Percentiles rank a stretch among this genome's conserved stretches.
Conservation (phyloP, 495 filamentous ascomycete species). For the Hypoxylon perforatum region DNA sequence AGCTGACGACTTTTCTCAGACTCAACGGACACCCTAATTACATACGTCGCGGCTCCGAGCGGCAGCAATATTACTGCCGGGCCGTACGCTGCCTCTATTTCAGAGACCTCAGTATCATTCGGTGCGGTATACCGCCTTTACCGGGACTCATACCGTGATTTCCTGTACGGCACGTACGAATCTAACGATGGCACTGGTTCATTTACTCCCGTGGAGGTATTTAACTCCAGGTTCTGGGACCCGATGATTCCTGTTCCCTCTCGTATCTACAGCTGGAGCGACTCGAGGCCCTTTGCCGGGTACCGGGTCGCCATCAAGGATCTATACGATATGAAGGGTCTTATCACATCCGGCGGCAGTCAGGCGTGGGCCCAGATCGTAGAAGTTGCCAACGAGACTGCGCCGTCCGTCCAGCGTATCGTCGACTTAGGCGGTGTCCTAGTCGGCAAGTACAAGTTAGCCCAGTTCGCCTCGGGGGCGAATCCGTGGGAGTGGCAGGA, state of each 20-base stretch:
- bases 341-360: slow-evolving; percentile 64
- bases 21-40: neutral
- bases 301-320: slow-evolving; percentile 64
- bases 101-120: slow-evolving; percentile 44
- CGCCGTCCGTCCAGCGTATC: slow-evolving; percentile 58
- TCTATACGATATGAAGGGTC: slow-evolving; percentile 63
- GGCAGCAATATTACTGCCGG: slow-evolving; percentile 44
- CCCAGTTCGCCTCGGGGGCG: slow-evolving; percentile 64
- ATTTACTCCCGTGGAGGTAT: slow-evolving; percentile 38
- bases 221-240: slow-evolving; percentile 48
- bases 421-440: slow-evolving; percentile 62
- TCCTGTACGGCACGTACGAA: slow-evolving; percentile 51
- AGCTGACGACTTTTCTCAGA: slow-evolving; percentile 1
- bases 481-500: slow-evolving; percentile 64
- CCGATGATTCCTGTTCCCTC: slow-evolving; percentile 57
- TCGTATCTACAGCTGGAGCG: slow-evolving; percentile 53
- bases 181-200: slow-evolving; percentile 50
- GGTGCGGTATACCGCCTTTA: slow-evolving; percentile 60
- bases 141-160: slow-evolving; percentile 58
- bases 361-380: slow-evolving; percentile 60
- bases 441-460: slow-evolving; percentile 64
- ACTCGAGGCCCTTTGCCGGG: slow-evolving; percentile 37
- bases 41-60: slow-evolving; percentile 13
- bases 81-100: slow-evolving; percentile 52
- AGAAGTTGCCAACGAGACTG: slow-evolving; percentile 53